Evolutionary conservation across 768 basidiomycete species (phyloP).

Genomic region (Kwoniella newhampshirensis): DNA sequence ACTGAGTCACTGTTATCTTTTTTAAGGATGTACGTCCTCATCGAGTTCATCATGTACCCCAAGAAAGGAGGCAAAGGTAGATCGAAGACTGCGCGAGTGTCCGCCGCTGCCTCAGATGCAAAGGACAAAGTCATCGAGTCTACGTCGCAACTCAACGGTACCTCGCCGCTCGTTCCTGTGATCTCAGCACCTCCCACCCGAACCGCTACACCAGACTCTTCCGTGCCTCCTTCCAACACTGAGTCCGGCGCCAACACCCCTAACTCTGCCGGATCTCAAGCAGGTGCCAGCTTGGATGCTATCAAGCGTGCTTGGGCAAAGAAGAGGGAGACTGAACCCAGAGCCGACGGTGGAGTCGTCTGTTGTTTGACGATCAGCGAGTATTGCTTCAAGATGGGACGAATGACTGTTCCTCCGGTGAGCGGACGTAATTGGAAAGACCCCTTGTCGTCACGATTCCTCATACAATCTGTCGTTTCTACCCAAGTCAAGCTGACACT

Average conservation of each 20-base stretch:
- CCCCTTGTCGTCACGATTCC: no score
- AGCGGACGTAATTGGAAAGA: conserved; percentile 18
- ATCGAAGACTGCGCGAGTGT: conserved; percentile 4
- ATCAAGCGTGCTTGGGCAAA: conserved; percentile 24
- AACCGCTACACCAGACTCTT: conserved; percentile 7
- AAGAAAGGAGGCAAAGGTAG: conserved; percentile 23
- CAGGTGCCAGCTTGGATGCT: conserved; percentile 17
- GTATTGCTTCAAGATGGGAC: conserved; percentile 46
- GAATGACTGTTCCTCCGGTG: conserved; percentile 48
- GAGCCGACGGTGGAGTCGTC: conserved; percentile 44
- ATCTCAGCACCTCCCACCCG: conserved; percentile 18
- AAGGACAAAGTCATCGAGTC: conserved; percentile 7
- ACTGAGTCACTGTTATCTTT: conserved; percentile 2
- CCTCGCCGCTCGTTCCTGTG: conserved; percentile 12
- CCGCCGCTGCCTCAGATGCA: conserved; percentile 3
- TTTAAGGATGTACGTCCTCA: conserved; percentile 48
- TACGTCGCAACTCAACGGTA: no score
- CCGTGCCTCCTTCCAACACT: conserved; percentile 11
- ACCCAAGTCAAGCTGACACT: no score
- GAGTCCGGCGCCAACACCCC: conserved; percentile 24
- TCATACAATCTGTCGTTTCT: no score
- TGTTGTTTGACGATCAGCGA: conserved; percentile 39
- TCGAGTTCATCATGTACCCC: conserved; percentile 52
- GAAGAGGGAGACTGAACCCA: conserved; percentile 13
- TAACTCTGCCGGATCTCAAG: neutral